Evolutionary conservation across 2,329 filamentous ascomycete genomes (phyloP).

Genomic region (Aspergillus aculeatus): DNA sequence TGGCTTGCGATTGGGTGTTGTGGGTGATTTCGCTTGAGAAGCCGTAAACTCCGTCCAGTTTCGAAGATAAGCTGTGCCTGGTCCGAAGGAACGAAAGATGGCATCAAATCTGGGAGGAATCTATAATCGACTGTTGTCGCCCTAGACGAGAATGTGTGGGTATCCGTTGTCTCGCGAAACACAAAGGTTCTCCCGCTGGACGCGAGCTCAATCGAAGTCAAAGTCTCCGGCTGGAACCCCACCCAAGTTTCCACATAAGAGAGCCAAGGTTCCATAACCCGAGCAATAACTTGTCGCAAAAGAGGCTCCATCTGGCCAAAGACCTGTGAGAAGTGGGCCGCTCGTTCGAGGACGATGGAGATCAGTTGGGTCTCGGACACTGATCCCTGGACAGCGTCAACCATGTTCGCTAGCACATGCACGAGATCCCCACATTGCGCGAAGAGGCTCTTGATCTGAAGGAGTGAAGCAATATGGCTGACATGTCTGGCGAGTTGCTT

Average conservation of each 20-base stretch:
- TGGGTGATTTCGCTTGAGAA: conserved; percentile 69
- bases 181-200: conserved; percentile 60
- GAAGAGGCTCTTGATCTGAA: conserved; percentile 41
- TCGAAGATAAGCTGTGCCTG: conserved; percentile 74
- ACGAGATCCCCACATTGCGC: conserved; percentile 39
- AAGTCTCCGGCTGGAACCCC: conserved; percentile 62
- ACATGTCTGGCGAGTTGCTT: conserved; percentile 31
- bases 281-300: conserved; percentile 64
- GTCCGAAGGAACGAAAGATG: conserved; percentile 68
- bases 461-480: conserved; percentile 30
- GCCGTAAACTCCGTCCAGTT: conserved; percentile 71
- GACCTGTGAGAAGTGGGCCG: conserved; percentile 63
- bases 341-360: conserved; percentile 61
- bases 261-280: conserved; percentile 65
- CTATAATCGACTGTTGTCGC: conserved; percentile 63
- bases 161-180: conserved; percentile 59
- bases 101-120: conserved; percentile 56
- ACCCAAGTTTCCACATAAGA: conserved; percentile 72
- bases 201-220: conserved; percentile 51
- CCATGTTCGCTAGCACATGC: conserved; percentile 35
- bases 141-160: conserved; percentile 57
- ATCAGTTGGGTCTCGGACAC: conserved; percentile 61
- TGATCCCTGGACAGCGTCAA: conserved; percentile 48
- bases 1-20: conserved; percentile 64
- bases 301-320: conserved; percentile 62